Base-by-base conservation (phyloP, 208 protist species). In the Leishmania tropica region DNA sequence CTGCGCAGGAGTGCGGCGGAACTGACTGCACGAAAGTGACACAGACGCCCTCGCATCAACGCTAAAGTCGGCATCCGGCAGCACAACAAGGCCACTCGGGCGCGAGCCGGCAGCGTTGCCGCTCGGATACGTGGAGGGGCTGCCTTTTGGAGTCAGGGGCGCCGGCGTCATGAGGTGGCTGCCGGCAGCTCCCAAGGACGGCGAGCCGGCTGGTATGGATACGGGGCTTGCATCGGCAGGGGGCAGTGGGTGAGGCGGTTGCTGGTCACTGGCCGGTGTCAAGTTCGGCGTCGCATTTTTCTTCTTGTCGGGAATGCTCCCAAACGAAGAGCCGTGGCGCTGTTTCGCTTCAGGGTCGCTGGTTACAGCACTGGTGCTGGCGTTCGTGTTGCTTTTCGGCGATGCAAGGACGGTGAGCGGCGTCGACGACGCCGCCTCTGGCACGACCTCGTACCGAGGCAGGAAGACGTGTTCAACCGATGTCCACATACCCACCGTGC, bases 401-500 rank as follows among this genome's bases (percentile, higher is more conserved):
- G 81, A 84, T 5, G 81, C 81, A 15, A 54, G 68, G 1, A 67
- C 68, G 28, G 75, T 84, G 45, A 84, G 76, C 10, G 81, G 68
- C 75, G 70, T 60, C 45, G 58, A 72, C 68, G 81, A 84, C 35
- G 68, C 81, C 1, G 42, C 76, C 1, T 85, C 79, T 40, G 80
- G 56, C 13, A 90, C 81, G n/a, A 89, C 64, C 76, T 93, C 88
- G 81, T 95, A 95, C 8, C 45, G 76, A 31, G 91, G 86, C 28
- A 95, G 48, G 60, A 95, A 93, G 40, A 95, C 80, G 81, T 92
- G 81, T 80, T 93, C 89, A 45, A 87, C 81, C 28, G 88, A 90
- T 31, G 86, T 81, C 81, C 89, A 84, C 51, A 93, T 73, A 7
- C 91, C 91, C 51, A 94, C 76, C 0, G 45, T 81, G 28, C 76